phyloP scores from a whole-genome alignment of 306 rosid genomes.

The Prunus mira region DNA sequence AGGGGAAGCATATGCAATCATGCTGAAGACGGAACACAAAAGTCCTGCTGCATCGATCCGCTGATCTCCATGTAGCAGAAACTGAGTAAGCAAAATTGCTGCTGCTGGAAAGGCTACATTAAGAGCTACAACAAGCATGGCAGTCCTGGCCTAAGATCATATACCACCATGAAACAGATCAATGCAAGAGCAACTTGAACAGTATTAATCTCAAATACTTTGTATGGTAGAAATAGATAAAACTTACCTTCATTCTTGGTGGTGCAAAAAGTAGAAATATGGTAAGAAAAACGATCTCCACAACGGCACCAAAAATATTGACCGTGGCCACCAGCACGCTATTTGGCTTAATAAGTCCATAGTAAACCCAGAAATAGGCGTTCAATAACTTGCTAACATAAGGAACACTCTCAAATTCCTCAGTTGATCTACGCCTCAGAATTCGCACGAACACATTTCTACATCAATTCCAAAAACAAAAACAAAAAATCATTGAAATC shows the following conservation, averaged over 20 bases:
- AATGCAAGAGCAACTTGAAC: neutral
- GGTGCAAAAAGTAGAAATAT: slow-evolving; percentile 31
- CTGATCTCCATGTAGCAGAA: slow-evolving; percentile 17
- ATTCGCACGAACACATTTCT: slow-evolving; percentile 28
- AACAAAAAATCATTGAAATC: neutral
- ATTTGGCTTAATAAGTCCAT: slow-evolving; percentile 26
- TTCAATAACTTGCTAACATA: slow-evolving; percentile 31
- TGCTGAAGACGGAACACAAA: slow-evolving; percentile 21
- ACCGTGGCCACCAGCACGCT: slow-evolving; percentile 29
- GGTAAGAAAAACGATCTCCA: slow-evolving; percentile 26
- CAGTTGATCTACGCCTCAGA: slow-evolving; percentile 26
- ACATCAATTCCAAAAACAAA: neutral
- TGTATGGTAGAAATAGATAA: neutral
- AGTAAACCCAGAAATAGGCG: slow-evolving; percentile 34
- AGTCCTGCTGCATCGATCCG: slow-evolving; percentile 30
- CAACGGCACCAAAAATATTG: slow-evolving; percentile 29
- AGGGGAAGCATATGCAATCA: slow-evolving; percentile 39
- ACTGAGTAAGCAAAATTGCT: slow-evolving; percentile 26
- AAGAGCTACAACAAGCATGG: slow-evolving; percentile 20
- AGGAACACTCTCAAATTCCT: slow-evolving; percentile 36
- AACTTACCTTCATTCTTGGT: slow-evolving; percentile 33
- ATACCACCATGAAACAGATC: neutral
- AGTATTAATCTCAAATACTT: neutral
- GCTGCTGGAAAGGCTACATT: slow-evolving; percentile 31
- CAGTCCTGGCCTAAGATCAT: slow-evolving; percentile 25